Evolutionary conservation across 129 eudicot genomes (phyloP), one percentile per base, ranked within the genome.

Genomic region (Pittosporum tobira): DNA sequence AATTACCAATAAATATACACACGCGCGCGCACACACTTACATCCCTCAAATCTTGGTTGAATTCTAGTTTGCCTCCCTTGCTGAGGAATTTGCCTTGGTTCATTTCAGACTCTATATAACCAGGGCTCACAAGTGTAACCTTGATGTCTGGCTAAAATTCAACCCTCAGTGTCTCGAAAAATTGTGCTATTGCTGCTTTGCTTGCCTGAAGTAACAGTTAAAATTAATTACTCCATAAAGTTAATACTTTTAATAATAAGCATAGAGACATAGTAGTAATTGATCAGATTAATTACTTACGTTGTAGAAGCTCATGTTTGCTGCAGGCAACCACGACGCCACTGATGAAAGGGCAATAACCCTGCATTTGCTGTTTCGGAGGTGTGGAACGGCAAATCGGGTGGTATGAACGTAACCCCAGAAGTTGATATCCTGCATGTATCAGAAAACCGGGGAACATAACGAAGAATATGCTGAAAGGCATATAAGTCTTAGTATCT

Each of bases 341-440:
- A 79, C 28, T 20, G 95, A 85, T 0, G 95, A 79, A 19, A 81
- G 55, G 25, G 36, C 90, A 5, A 85, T 69, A 30, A 85, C 72
- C 59, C 65, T 73, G 19, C 95, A 90, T 54, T 57, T 54, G 43
- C 79, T 70, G 64, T 71, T 60, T 59, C 81, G 79, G 12, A 86
- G 76, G 34, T 82, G 71, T 0, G 87, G 90, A 56, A 70, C 71
- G 13, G 87, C 95, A 54, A 63, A 82, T 22, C 75, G 51, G 9
- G 95, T 78, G 19, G 75, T 82, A 64, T 86, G 82, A 59, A 82
- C 95, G 0, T 62, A 75, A 11, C 95, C 95, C 95, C 95, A 86
- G 49, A 86, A 86, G 75, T 86, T 86, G 23, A 63, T 68, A 47
- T 86, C 95, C 95, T 86, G 77, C 45, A 2, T 4, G 1, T 4